Evolutionary conservation across 345 rosid genomes (phyloP).

Genomic region (Ceriops zippeliana): DNA sequence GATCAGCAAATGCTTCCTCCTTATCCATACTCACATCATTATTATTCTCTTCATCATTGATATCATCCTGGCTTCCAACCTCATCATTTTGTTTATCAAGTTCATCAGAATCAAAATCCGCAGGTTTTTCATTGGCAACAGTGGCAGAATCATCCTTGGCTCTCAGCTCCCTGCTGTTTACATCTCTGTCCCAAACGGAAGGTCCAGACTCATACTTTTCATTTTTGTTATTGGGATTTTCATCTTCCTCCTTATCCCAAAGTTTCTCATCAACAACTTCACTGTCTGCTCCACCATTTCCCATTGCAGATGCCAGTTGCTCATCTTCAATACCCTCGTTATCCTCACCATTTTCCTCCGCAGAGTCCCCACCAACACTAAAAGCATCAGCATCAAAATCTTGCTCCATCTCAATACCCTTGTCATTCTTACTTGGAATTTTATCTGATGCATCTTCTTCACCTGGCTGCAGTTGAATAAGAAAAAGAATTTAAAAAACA

Average conservation of each 20-base stretch:
- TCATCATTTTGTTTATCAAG: conserved; percentile 41
- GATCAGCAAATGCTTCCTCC: conserved; percentile 63
- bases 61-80: conserved; percentile 42
- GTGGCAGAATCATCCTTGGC: conserved; percentile 66
- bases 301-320: conserved; percentile 68
- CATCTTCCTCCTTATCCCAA: conserved; percentile 63
- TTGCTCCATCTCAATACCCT: conserved; percentile 89
- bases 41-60: conserved; percentile 41
- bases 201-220: conserved; percentile 82
- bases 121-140: conserved; percentile 37
- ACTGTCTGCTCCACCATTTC: conserved; percentile 67
- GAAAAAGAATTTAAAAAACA: conserved; percentile 2
- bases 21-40: conserved; percentile 59
- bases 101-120: conserved; percentile 41
- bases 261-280: conserved; percentile 75
- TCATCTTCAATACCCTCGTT: conserved; percentile 39
- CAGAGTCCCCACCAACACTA: conserved; percentile 76
- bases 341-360: conserved; percentile 55
- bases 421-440: conserved; percentile 52
- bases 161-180: conserved; percentile 63
- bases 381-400: conserved; percentile 65
- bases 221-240: conserved; percentile 37
- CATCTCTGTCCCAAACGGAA: conserved; percentile 51
- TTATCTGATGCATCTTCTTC: conserved; percentile 61
- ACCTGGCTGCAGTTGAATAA: conserved; percentile 41